Evolutionary conservation across 2,329 filamentous ascomycete genomes (phyloP).

Genomic region (Ceratocystis colombiana): DNA sequence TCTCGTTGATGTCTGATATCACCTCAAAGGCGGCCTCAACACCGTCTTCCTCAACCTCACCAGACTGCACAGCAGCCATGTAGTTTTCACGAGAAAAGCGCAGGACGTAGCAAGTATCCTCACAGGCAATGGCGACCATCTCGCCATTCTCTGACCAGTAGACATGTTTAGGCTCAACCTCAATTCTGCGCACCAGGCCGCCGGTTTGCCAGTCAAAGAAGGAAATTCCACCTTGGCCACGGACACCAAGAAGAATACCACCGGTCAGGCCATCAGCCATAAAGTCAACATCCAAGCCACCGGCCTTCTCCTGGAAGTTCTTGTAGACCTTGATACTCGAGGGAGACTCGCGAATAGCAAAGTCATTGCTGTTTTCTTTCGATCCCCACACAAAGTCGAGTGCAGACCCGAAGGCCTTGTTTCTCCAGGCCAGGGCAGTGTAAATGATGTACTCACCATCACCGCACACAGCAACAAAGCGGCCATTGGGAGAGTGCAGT

Average conservation of each 20-base stretch:
- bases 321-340: conserved; percentile 96
- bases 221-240: conserved; percentile 85
- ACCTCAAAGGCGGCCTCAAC: conserved; percentile 95
- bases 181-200: conserved; percentile 80
- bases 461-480: conserved; percentile 71
- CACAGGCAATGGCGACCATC: conserved; percentile 81
- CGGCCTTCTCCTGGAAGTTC: conserved; percentile 88
- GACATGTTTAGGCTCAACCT: conserved; percentile 63
- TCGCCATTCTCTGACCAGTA: conserved; percentile 98
- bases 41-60: conserved; percentile 76
- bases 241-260: conserved; percentile 84
- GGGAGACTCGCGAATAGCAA: conserved; percentile 86
- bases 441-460: conserved; percentile 99
- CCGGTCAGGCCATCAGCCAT: conserved; percentile 84
- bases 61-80: conserved; percentile 68
- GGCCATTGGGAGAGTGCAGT: conserved; percentile 88
- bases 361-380: conserved; percentile 97
- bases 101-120: conserved; percentile 90
- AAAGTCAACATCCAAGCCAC: conserved; percentile 87
- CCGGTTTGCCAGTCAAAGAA: conserved; percentile 96
- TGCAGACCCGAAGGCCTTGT: conserved; percentile 93
- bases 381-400: conserved; percentile 95
- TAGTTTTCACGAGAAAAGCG: conserved; percentile 87
- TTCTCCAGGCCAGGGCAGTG: conserved; percentile 89
- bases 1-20: conserved; percentile 89